These are phyloP conservation scores for Cicer bijugum DNA, from an alignment of 306 rosid genomes.

Conservation along the genomic window DNA sequence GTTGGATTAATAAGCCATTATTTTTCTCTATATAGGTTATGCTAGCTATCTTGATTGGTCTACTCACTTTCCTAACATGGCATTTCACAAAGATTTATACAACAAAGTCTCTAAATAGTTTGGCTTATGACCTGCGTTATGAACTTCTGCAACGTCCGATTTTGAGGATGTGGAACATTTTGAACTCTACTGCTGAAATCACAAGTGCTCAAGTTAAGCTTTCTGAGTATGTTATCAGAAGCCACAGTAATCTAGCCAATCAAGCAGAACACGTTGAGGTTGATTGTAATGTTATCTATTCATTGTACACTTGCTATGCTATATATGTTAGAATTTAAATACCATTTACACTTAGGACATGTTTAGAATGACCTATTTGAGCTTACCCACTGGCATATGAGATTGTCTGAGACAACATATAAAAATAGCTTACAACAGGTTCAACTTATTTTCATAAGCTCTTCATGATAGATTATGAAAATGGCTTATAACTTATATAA, in stretches of 20 bases:
- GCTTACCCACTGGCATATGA: too few species aligned
- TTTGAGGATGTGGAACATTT: constrained; percentile 94
- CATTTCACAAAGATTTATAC: constrained; percentile 94
- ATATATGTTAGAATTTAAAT: constrained; percentile 14
- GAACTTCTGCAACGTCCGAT: constrained; percentile 95
- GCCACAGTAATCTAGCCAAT: constrained; percentile 64
- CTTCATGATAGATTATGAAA: too few species aligned
- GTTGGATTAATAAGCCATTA: constrained; percentile 23
- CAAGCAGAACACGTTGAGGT: constrained; percentile 92
- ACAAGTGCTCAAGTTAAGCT: constrained; percentile 85
- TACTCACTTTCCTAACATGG: constrained; percentile 92
- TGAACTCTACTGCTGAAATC: constrained; percentile 90
- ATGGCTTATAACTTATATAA: too few species aligned
- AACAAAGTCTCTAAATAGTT: constrained; percentile 74
- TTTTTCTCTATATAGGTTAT: constrained; percentile 64
- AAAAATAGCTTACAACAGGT: too few species aligned
- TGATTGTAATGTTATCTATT: constrained; percentile 28
- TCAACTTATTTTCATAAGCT: too few species aligned
- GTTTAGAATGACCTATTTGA: constrained; percentile 31
- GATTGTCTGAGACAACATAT: background rate
- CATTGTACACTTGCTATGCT: constrained; percentile 21
- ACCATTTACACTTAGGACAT: constrained; percentile 24
- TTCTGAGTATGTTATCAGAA: constrained; percentile 78
- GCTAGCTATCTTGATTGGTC: constrained; percentile 92
- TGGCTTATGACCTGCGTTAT: constrained; percentile 90